Evolutionary conservation across 257 asterid species (phyloP).

Genomic region (Ajuga chamaepitys): DNA sequence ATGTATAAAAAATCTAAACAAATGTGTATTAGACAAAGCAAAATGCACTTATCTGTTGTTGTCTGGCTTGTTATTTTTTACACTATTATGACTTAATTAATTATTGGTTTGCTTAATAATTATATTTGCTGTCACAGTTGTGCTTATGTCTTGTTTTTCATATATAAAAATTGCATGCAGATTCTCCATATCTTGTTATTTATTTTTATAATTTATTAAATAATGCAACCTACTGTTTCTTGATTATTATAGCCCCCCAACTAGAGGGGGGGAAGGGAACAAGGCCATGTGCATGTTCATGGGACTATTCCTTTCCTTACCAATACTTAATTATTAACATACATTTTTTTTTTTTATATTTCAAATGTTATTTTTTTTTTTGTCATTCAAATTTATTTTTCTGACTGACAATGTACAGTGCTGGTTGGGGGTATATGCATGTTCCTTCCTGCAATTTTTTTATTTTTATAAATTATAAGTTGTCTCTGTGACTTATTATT

Average conservation of each 20-base stretch:
- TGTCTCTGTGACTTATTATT: neutral
- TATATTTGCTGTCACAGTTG: constrained; percentile 38
- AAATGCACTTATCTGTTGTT: constrained; percentile 41
- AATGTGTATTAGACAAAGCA: constrained; percentile 57
- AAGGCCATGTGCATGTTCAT: constrained; percentile 69
- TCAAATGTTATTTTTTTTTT: neutral
- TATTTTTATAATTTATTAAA: constrained; percentile 11
- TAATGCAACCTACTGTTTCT: constrained; percentile 14
- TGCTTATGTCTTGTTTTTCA: constrained; percentile 26
- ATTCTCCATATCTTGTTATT: constrained; percentile 43
- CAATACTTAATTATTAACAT: constrained; percentile 14
- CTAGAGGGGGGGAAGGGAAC: constrained; percentile 49
- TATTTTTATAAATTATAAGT: neutral
- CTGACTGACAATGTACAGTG: constrained; percentile 13
- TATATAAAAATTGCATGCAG: constrained; percentile 5
- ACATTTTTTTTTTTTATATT: constrained; percentile 12
- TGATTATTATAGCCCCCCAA: constrained; percentile 36
- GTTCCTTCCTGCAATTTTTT: constrained; percentile 16
- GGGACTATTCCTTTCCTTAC: constrained; percentile 41
- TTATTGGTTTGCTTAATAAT: constrained; percentile 28
- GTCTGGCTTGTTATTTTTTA: constrained; percentile 37
- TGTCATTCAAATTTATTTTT: constrained; percentile 1
- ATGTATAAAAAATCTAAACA: constrained; percentile 12
- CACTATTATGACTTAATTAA: neutral
- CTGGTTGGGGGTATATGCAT: constrained; percentile 39